phyloP scores from a whole-genome alignment of 192 early-diverging fungal species.

The Coemansia sp. region DNA sequence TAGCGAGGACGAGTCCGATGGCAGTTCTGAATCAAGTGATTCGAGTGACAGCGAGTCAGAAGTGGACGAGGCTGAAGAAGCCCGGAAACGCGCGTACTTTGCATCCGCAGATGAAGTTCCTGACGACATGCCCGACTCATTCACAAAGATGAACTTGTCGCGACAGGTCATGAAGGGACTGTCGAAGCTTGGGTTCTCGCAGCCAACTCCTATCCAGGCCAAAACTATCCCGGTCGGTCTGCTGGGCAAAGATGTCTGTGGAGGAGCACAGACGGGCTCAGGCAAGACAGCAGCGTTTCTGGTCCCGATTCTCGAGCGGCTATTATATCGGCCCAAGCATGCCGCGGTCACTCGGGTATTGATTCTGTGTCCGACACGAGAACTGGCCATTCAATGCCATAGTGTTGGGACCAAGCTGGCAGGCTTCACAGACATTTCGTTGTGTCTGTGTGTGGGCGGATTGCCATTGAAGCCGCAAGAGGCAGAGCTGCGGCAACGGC shows the following conservation, averaged over 20 bases:
- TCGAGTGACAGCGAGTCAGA: slow-evolving; percentile 49
- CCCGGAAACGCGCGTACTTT: slow-evolving; percentile 53
- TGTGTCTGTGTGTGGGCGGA: slow-evolving; percentile 89
- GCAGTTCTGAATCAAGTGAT: slow-evolving; percentile 13
- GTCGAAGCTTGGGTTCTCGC: slow-evolving; percentile 80
- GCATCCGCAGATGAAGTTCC: slow-evolving; percentile 40
- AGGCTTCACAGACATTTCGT: slow-evolving; percentile 81
- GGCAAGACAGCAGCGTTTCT: slow-evolving; percentile 98
- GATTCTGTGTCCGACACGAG: slow-evolving; percentile 94
- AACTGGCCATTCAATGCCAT: slow-evolving; percentile 96
- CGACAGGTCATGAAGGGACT: slow-evolving; percentile 93
- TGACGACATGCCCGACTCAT: slow-evolving; percentile 68
- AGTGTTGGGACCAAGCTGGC: slow-evolving; percentile 84
- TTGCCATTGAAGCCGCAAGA: slow-evolving; percentile 85
- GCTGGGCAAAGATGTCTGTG: slow-evolving; percentile 96
- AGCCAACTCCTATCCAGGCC: slow-evolving; percentile 94
- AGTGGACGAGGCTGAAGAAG: slow-evolving; percentile 51
- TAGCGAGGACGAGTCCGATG: slow-evolving; percentile 16
- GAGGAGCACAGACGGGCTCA: slow-evolving; percentile 96
- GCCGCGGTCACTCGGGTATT: slow-evolving; percentile 78
- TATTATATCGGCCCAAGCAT: slow-evolving; percentile 85
- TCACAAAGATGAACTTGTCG: slow-evolving; percentile 88
- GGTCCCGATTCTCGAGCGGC: slow-evolving; percentile 91
- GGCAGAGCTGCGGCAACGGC: slow-evolving; percentile 75
- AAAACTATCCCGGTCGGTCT: slow-evolving; percentile 90